phyloP scores from a whole-genome alignment of 1,284 basidiomycete genomes.

The Abortiporus biennis region DNA sequence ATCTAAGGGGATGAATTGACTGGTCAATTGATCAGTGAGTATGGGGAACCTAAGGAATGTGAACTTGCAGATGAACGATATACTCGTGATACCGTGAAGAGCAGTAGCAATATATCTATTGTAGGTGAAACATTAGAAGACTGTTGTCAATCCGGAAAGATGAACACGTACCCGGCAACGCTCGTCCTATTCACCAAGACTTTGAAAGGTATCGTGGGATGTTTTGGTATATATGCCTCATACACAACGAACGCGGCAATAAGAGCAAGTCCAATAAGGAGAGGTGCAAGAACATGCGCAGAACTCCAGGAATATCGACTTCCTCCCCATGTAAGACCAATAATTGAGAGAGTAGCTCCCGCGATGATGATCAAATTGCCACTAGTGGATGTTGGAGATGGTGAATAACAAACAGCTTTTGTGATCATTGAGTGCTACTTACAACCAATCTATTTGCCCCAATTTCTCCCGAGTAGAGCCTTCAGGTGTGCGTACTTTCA shows the following conservation, averaged over 20 bases:
- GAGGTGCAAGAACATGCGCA: conserved; percentile 13
- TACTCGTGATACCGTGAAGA: conserved; percentile 13
- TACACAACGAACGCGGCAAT: conserved; percentile 13
- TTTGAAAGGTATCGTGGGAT: conserved; percentile 14
- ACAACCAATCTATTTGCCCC: conserved; percentile 12
- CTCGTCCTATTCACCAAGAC: conserved; percentile 11
- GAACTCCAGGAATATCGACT: conserved; percentile 14
- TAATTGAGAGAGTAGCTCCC: conserved; percentile 12
- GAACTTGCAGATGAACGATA: conserved; percentile 12
- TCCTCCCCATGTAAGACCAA: conserved; percentile 14
- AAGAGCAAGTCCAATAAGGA: conserved; percentile 12
- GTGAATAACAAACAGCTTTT: not conserved
- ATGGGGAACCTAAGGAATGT: not conserved
- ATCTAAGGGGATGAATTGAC: conserved; percentile 14
- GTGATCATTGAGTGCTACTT: not conserved
- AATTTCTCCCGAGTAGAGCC: conserved; percentile 11
- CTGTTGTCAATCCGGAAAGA: not conserved
- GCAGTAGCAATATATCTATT: conserved; percentile 9
- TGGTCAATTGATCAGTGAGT: not conserved
- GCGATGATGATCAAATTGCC: conserved; percentile 13
- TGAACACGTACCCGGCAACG: conserved; percentile 8
- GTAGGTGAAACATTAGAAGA: not conserved
- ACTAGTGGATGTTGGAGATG: conserved; percentile 5
- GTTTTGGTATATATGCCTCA: conserved; percentile 10
- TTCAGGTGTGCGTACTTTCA: conserved; percentile 7